Evolutionary conservation across 257 asterid species (phyloP).

Genomic region (Gentiana dahurica): DNA sequence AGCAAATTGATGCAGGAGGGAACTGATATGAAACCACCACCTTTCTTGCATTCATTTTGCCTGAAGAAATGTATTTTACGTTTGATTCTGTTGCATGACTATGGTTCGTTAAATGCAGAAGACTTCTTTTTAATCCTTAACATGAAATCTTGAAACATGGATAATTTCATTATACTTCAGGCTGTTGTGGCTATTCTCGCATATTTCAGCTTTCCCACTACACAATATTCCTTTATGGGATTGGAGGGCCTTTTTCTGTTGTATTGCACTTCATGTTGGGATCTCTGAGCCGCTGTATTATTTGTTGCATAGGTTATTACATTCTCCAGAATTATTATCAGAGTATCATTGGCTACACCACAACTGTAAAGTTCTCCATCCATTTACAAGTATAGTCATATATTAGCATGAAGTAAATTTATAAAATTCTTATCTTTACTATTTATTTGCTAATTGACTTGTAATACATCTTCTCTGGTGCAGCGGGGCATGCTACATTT

Average conservation of each 20-base stretch:
- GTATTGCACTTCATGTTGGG: constrained; percentile 51
- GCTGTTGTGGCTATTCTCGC: constrained; percentile 37
- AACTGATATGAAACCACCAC: constrained; percentile 41
- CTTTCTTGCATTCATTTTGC: too few relatives aligned
- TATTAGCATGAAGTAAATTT: too few relatives aligned
- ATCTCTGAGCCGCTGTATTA: constrained; percentile 80
- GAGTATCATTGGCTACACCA: constrained; percentile 84
- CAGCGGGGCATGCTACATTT: too few relatives aligned
- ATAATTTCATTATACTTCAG: constrained; percentile 70
- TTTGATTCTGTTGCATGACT: neutral
- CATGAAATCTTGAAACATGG: constrained; percentile 38
- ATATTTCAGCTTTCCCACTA: constrained; percentile 50
- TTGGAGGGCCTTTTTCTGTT: constrained; percentile 38
- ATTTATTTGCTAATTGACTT: too few relatives aligned
- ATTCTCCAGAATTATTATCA: constrained; percentile 38
- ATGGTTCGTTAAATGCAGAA: too few relatives aligned
- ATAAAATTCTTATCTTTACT: too few relatives aligned
- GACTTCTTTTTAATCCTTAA: neutral
- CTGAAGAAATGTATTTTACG: neutral
- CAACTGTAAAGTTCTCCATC: constrained; percentile 52
- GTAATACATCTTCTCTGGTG: too few relatives aligned
- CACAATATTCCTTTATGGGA: constrained; percentile 58
- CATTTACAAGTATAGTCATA: constrained; percentile 52
- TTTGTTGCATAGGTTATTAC: constrained; percentile 71
- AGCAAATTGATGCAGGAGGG: constrained; percentile 79